phyloP scores from a whole-genome alignment of 2,329 filamentous ascomycete species.

The Clonostachys rhizophaga region DNA sequence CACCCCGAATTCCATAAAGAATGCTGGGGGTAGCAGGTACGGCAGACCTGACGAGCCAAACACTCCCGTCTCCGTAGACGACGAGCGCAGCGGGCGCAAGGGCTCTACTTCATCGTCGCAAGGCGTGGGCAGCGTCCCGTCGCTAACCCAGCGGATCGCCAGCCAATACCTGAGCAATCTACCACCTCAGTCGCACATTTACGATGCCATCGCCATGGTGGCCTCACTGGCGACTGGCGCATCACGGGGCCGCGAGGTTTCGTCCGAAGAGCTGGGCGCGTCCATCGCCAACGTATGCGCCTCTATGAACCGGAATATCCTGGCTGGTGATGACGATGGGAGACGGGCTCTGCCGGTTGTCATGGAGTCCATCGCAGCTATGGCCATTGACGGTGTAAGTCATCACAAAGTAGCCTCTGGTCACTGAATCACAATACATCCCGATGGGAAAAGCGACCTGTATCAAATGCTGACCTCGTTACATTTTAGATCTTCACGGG shows the following conservation, averaged over 20 bases:
- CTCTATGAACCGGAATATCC: conserved; percentile 1
- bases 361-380: conserved; percentile 21
- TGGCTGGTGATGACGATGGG: conserved; percentile 1
- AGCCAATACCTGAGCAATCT: conserved; percentile 1
- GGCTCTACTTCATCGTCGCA: background rate
- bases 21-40: background rate
- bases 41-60: background rate
- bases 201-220: conserved; percentile 1
- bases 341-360: conserved; percentile 10
- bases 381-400: conserved; percentile 20
- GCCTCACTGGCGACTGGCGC: background rate
- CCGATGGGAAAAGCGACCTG: too few species aligned
- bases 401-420: background rate
- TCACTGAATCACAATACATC: background rate
- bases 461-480: background rate
- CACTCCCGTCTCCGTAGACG: background rate
- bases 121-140: background rate
- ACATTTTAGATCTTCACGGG: conserved; percentile 19
- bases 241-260: background rate
- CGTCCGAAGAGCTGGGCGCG: background rate
- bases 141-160: background rate
- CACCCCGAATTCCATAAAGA: background rate
- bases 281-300: conserved; percentile 1
- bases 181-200: background rate
- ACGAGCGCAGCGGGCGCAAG: too few species aligned